Percentiles rank a stretch among this genome's conserved stretches.
Conservation (phyloP, 1,284 basidiomycete species). For the Amylostereum areolatum region DNA sequence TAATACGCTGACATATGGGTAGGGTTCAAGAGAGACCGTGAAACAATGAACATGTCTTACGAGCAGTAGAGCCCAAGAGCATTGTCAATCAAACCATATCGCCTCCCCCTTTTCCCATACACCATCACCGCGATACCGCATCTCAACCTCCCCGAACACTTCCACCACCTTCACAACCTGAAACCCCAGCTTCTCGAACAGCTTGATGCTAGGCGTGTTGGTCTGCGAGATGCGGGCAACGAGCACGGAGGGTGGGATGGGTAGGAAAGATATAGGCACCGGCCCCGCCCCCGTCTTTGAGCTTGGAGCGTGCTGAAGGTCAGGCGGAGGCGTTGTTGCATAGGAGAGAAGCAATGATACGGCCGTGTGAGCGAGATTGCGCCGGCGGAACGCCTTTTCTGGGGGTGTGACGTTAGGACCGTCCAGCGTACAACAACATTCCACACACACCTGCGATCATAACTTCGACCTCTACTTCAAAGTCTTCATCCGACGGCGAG, state of each 20-base stretch:
- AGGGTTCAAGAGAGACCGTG: too few relatives aligned
- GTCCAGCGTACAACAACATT: background rate
- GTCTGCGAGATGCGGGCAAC: conserved; percentile 50
- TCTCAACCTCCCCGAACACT: conserved; percentile 73
- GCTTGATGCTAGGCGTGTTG: conserved; percentile 46
- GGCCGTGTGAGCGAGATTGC: conserved; percentile 63
- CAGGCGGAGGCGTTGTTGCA: conserved; percentile 33
- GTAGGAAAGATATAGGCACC: too few relatives aligned
- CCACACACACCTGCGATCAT: conserved; percentile 70
- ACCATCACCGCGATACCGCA: conserved; percentile 30
- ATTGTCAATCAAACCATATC: too few relatives aligned
- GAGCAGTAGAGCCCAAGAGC: too few relatives aligned
- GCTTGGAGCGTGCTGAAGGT: too few relatives aligned
- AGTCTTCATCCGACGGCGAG: conserved; percentile 34
- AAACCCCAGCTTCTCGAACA: conserved; percentile 73
- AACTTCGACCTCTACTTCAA: conserved; percentile 64
- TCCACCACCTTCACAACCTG: conserved; percentile 54
- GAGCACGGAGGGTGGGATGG: conserved; percentile 35
- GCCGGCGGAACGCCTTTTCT: conserved; percentile 57
- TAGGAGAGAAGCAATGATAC: conserved; percentile 63
- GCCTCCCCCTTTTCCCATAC: background rate
- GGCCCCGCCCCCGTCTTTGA: too few relatives aligned
- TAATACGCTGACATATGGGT: too few relatives aligned
- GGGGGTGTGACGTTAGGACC: conserved; percentile 4
- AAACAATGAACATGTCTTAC: too few relatives aligned